phyloP scores from a whole-genome alignment of 2,329 filamentous ascomycete species.

The Venturia effusa region DNA sequence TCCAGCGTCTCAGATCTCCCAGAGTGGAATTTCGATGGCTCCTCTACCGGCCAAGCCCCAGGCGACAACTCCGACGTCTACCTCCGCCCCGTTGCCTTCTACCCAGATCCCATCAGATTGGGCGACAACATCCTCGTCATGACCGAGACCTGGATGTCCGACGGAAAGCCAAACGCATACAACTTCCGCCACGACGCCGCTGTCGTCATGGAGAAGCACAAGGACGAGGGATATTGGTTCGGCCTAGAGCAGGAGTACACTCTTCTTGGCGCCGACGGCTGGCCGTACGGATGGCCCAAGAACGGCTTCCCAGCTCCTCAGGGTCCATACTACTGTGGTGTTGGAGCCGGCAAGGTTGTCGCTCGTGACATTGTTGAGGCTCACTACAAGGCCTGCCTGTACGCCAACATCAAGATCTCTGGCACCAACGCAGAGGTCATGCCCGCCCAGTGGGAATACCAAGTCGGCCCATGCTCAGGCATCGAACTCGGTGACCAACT shows the following conservation, averaged over 20 bases:
- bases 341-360: conserved; percentile 92
- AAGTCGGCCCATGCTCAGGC: conserved; percentile 80
- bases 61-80: conserved; percentile 97
- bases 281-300: conserved; percentile 86
- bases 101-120: conserved; percentile 82
- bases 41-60: conserved; percentile 82
- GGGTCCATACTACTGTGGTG: conserved; percentile 96
- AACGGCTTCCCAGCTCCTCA: conserved; percentile 85
- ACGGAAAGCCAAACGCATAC: conserved; percentile 95
- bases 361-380: conserved; percentile 96
- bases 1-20: conserved; percentile 53
- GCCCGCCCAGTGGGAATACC: conserved; percentile 97
- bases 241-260: conserved; percentile 98
- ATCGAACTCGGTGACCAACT: conserved; percentile 94
- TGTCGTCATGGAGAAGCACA: conserved; percentile 82
- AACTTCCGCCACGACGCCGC: conserved; percentile 91
- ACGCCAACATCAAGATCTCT: conserved; percentile 83
- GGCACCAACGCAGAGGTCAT: conserved; percentile 99
- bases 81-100: conserved; percentile 81
- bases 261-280: conserved; percentile 71
- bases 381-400: conserved; percentile 84
- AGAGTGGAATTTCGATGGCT: conserved; percentile 80
- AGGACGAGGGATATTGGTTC: conserved; percentile 84
- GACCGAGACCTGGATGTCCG: conserved; percentile 85
- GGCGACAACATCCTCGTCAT: conserved; percentile 90